Evolutionary conservation across 2,329 filamentous ascomycete species (phyloP), one percentile per base, ranked within the genome.

Genomic region (Lecanosticta acicola): DNA sequence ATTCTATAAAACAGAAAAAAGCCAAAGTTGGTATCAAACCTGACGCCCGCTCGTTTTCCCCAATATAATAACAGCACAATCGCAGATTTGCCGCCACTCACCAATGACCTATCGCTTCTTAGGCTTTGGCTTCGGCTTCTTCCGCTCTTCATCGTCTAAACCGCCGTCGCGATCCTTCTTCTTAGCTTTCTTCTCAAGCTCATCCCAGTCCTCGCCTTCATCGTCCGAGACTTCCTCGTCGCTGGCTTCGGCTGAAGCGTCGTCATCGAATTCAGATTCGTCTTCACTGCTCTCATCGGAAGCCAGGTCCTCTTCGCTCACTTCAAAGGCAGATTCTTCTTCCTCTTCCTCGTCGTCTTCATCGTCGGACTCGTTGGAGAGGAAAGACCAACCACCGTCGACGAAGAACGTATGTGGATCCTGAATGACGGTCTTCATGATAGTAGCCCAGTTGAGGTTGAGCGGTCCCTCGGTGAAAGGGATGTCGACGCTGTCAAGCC

Each of bases 391-490:
- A 37, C 93, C 93, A 24, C 94, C 93, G 54, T 97, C 91, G 3
- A 78, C 80, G 68, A 96, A 98, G 80, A 98, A 98, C 58, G 85
- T 81, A 65, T 98, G 91, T 2, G 93, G 87, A 64, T 98, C 90
- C 29, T 85, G 83, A 16, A 86, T 91, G 19, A 98, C 90, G 0
- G 93, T 98, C 77, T 98, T 98, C 89, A 98, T 98, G 64, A 98
- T 98, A 13, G 90, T 95, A 9, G 87, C 85, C 93, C 93, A 98
- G 76, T 97, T 97, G 46, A 98, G 77, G 72, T 98, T 98, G 57
- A 98, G 81, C 1, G 91, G 93, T 46, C 93, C 93, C 68, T 98
- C 94, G 10, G 82, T 86, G 73, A 84, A 97, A 14, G 93, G 84
- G 62, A 98, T 94, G 63, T 98, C 91, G 39, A 93, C 90, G 1